Evolutionary conservation across 2,329 filamentous ascomycete species (phyloP), one percentile per base, ranked within the genome.

Genomic region (Monosporascus sp.): DNA sequence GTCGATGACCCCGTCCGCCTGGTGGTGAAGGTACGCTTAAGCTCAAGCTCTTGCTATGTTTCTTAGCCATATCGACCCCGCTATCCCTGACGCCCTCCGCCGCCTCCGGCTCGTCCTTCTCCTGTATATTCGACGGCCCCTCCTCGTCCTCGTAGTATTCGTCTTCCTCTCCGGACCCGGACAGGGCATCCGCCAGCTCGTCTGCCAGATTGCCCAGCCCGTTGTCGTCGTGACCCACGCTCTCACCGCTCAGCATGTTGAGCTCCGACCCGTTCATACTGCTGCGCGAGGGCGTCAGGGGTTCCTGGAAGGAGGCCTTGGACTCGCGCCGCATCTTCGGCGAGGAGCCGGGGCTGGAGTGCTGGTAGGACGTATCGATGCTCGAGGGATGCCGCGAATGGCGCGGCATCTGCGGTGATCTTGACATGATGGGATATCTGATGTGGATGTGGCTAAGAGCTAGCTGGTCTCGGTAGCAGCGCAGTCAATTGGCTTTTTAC

Each of bases 141-240:
- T 64, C 59, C 49, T 68, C 68, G 20, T 77, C 75, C 44, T 78
- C 74, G 36, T 76, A 72, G 54, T 77, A 75, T 36, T 79, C 77
- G 20, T 78, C 79, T n/a, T 75, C 77, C 41, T 82, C 84, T 53
- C 81, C 82, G 8, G 83, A 86, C 36, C 83, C 84, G 44, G 81
- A 83, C 68, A 88, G 83, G 4, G 86, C 85, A 64, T 88, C 88
- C 1, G 87, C 89, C 48, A 94, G 74, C 70, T 94, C 89, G 69
- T 93, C 89, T 2, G 89, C 89, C 48, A 94, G 70, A 61, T 90
- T 92, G 35, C 89, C 89, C 57, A 90, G 74, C 8, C 86, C 86
- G 56, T 82, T 82, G 49, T 72, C 73, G 43, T 72, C 73, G 3
- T 67, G 67, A 24, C 69, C 72, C 46, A 69, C 69, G 38, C 70